Evolutionary conservation across 2,329 filamentous ascomycete genomes (phyloP), one percentile per base, ranked within the genome.

Genomic region (Thielaviopsis musarum): DNA sequence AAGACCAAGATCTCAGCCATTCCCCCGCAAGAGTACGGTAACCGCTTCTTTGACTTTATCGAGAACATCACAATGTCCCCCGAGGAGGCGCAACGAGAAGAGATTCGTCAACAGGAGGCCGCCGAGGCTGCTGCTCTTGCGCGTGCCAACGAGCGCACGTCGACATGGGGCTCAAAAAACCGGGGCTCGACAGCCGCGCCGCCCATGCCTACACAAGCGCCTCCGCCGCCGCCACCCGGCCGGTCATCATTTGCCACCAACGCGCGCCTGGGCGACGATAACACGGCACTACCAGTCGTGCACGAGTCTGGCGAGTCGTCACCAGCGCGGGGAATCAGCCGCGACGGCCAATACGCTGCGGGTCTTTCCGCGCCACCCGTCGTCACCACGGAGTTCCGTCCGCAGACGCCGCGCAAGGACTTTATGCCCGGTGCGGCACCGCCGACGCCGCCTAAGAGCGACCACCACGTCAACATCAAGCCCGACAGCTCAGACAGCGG

Each of bases 21-120:
- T 24, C 88, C 91, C 0, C 91, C 93, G 0, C 82, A 90, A 63
- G 80, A 88, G 60, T 98, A 98, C 67, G 93, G 93, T 28, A 89
- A 97, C 61, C 85, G 93, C 5, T 98, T 98, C 70, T 80, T 94
- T 69, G 86, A 87, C 64, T 98, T 98, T 70, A 91, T 98, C 67
- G 84, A 85, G 56, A 85, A 86, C 45, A 85, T 95, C 64, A 96
- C 93, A 21, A 94, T 91, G 82, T 93, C 90, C 1, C 79, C 81
- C 15, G 91, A 97, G 72, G 87, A 93, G 69, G 70, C 73, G 1
- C 70, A 71, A 54, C 74, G 76, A 51, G 83, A 84, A 34, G 60
- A 61, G 53, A 26, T 55, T 9, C 60, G 56, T 17, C 53, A 24
- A 64, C 79, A 80, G 60, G 83, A 83, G 66, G 81, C 80, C 53